Conservation (phyloP, 345 rosid species). For the Psidium friedrichsthalianum region DNA sequence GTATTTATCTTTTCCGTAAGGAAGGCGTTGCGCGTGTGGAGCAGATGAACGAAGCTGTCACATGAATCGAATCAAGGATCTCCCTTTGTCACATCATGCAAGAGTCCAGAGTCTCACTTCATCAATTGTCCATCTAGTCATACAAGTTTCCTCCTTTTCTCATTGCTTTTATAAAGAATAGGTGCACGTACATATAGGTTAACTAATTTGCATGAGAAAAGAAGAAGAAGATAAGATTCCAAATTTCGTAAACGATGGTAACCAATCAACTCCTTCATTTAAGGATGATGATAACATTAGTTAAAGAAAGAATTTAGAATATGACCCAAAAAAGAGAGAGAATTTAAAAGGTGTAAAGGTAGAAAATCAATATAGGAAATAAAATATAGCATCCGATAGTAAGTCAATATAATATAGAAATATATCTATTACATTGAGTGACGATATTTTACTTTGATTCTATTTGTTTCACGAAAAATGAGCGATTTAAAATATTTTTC, state of each 20-base stretch:
- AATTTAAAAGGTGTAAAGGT: background rate
- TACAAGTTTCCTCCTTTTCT: background rate
- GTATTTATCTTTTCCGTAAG: too few species aligned
- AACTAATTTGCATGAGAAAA: background rate
- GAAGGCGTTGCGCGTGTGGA: background rate
- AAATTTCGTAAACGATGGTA: background rate
- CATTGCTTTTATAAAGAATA: background rate
- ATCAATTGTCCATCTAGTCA: background rate
- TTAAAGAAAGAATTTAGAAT: background rate
- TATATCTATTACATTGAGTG: background rate
- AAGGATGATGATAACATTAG: background rate
- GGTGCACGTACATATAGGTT: background rate
- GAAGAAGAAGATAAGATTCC: background rate
- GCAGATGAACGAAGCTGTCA: background rate
- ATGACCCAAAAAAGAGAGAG: too few species aligned
- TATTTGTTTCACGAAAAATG: too few species aligned
- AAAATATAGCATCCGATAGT: background rate
- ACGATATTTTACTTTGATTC: too few species aligned
- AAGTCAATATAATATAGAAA: background rate
- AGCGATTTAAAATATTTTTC: too few species aligned
- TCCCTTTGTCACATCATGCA: background rate
- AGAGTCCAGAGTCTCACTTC: background rate
- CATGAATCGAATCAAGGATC: background rate
- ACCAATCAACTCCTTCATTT: rapidly evolving
- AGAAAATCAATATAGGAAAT: background rate